A percentile compares a stretch with the other conserved stretches of the same genome.
These are phyloP conservation scores for Wickerhamomyces bovis DNA, from an alignment of 805 yeast genomes.

Conservation along the genomic window DNA sequence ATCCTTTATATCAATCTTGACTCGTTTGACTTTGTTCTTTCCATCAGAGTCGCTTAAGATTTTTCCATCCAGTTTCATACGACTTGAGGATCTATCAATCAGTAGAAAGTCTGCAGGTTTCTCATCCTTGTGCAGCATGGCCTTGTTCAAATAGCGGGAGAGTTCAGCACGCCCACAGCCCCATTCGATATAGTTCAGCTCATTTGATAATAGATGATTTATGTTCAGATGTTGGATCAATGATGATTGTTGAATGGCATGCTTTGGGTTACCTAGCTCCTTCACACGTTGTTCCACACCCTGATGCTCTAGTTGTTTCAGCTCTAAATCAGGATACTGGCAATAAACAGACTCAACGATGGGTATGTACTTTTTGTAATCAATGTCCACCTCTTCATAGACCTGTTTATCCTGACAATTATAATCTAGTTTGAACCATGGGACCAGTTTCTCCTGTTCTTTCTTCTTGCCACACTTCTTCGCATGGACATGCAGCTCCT, in stretches of 20 bases:
- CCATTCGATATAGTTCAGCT: conserved; percentile 56
- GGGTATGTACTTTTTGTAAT: conserved; percentile 27
- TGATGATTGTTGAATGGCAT: conserved; percentile 78
- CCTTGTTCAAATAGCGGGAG: conserved; percentile 50
- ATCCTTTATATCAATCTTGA: conserved; percentile 78
- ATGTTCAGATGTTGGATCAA: conserved; percentile 60
- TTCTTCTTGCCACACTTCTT: conserved; percentile 49
- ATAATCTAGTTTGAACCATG: conserved; percentile 46
- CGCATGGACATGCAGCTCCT: conserved; percentile 49
- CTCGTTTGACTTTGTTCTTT: conserved; percentile 34
- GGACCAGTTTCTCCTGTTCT: conserved; percentile 21
- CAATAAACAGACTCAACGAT: conserved; percentile 33
- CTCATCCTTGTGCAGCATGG: conserved; percentile 19
- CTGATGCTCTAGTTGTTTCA: conserved; percentile 24
- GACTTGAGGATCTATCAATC: conserved; percentile 69
- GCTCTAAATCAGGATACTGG: conserved; percentile 23
- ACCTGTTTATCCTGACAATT: conserved; percentile 28
- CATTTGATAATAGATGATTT: conserved; percentile 31
- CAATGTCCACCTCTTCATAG: conserved; percentile 10
- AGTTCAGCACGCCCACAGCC: conserved; percentile 92
- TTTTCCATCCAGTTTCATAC: conserved; percentile 75
- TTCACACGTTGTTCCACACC: conserved; percentile 22
- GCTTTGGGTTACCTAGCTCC: conserved; percentile 56
- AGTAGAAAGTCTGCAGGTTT: conserved; percentile 40
- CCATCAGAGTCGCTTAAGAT: conserved; percentile 47